These are phyloP conservation scores for Epichloe sibirici DNA, from an alignment of 2,329 filamentous ascomycete genomes.

Conservation along the genomic window DNA sequence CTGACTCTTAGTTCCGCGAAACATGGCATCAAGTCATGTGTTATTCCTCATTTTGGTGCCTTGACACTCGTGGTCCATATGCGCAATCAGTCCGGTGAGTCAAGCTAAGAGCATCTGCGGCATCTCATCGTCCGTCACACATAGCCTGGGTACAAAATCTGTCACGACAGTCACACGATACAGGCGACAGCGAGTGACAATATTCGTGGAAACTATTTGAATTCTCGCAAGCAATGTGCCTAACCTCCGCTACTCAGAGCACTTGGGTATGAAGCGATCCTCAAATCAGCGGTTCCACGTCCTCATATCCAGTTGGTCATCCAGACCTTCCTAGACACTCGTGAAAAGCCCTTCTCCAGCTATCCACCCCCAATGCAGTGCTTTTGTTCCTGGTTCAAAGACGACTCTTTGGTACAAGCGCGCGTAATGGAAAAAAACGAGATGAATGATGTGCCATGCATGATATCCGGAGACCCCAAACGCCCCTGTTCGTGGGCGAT, in stretches of 20 bases:
- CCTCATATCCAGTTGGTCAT: constrained; percentile 37
- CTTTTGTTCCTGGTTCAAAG: constrained; percentile 29
- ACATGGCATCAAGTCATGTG: no score
- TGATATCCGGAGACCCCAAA: constrained; percentile 73
- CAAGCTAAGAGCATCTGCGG: no score
- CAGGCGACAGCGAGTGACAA: not conserved
- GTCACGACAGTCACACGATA: constrained; percentile 2
- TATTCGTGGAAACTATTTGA: constrained; percentile 41
- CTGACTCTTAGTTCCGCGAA: no score
- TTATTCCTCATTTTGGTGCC: no score
- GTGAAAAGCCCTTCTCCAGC: constrained; percentile 47
- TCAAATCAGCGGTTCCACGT: constrained; percentile 50
- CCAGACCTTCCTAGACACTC: constrained; percentile 34
- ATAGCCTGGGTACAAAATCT: not conserved
- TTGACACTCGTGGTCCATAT: no score
- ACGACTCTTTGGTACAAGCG: constrained; percentile 34
- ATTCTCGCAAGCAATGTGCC: constrained; percentile 47
- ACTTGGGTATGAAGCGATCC: constrained; percentile 49
- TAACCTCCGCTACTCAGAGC: constrained; percentile 34
- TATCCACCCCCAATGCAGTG: constrained; percentile 43
- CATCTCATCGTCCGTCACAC: no score
- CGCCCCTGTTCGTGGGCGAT: constrained; percentile 51
- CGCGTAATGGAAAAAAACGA: constrained; percentile 31
- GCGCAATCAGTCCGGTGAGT: no score
- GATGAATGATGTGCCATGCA: constrained; percentile 47